Evolutionary conservation across 129 eudicot genomes (phyloP).

Genomic region (Dittrichia graveolens): DNA sequence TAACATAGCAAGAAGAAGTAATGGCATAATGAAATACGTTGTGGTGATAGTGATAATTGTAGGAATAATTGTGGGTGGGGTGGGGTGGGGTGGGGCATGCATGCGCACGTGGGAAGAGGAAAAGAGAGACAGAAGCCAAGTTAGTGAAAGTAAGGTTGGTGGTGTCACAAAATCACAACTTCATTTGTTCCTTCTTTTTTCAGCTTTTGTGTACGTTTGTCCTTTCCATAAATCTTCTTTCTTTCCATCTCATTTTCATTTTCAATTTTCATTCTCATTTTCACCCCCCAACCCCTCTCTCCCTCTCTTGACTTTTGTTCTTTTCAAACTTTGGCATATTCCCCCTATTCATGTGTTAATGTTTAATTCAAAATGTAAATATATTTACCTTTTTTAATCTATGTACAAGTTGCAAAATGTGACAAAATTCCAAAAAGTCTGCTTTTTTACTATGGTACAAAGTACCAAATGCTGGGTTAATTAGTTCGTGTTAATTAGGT

Average conservation of each 20-base stretch:
- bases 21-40: too few species aligned
- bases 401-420: neutral
- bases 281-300: neutral
- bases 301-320: neutral
- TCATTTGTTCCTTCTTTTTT: constrained; percentile 31
- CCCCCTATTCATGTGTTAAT: neutral
- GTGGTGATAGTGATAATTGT: too few species aligned
- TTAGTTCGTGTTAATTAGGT: too few species aligned
- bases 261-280: constrained; percentile 6
- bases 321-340: constrained; percentile 24
- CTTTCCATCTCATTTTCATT: neutral
- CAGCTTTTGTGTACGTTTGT: constrained; percentile 15
- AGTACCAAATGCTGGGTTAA: too few species aligned
- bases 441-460: too few species aligned
- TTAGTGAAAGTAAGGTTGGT: constrained; percentile 32
- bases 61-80: too few species aligned
- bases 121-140: constrained; percentile 21
- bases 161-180: constrained; percentile 32
- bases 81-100: constrained; percentile 27
- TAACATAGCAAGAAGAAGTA: too few species aligned
- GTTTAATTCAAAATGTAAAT: neutral
- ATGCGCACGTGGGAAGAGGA: constrained; percentile 28
- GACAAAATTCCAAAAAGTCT: too few species aligned
- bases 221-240: constrained; percentile 7
- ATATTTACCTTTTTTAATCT: neutral